Conservation (phyloP, 2,329 filamentous ascomycete genomes). For the Pyrenophora tritici-repentis region DNA sequence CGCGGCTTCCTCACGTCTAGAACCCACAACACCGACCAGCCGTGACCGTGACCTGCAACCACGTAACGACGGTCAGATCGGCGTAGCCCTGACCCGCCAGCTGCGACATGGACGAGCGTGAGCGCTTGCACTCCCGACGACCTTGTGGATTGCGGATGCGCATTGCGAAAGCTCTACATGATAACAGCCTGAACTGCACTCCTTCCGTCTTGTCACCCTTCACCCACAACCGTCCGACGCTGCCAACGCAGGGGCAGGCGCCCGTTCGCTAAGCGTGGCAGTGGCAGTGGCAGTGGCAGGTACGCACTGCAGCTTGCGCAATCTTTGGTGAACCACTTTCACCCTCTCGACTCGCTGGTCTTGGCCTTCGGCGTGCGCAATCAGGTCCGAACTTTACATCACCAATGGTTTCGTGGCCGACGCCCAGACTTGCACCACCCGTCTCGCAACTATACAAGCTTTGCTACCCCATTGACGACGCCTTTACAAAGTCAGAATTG, state of each 20-base stretch:
- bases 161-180: too few species aligned
- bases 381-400: neutral
- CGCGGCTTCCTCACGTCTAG: conserved; percentile 20
- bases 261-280: conserved; percentile 15
- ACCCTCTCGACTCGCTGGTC: conserved; percentile 5
- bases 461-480: too few species aligned
- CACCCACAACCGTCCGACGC: neutral
- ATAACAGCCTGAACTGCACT: too few species aligned
- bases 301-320: conserved; percentile 21
- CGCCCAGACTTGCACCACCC: neutral
- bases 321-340: conserved; percentile 16
- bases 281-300: too few species aligned
- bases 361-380: conserved; percentile 13
- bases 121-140: neutral
- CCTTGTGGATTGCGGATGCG: neutral
- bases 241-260: conserved; percentile 10
- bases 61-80: conserved; percentile 5
- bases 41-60: conserved; percentile 10
- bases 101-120: too few species aligned
- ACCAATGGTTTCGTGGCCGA: conserved; percentile 4
- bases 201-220: too few species aligned
- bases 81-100: neutral
- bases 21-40: conserved; percentile 17
- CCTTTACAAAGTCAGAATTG: too few species aligned
- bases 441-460: conserved; percentile 3